Conservation (phyloP, 805 yeast species). For the Spathaspora sp. region DNA sequence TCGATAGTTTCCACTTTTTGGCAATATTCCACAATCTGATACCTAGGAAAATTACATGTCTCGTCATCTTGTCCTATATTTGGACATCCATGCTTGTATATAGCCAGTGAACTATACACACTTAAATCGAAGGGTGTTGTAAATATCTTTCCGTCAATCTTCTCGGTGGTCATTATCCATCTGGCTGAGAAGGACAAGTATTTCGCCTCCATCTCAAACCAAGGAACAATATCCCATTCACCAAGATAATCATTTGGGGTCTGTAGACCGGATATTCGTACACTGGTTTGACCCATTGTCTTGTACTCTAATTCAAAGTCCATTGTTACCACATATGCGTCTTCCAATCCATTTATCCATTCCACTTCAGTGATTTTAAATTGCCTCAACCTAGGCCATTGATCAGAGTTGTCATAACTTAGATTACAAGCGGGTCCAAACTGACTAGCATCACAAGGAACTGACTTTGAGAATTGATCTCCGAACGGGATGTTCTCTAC, state of each 20-base stretch:
- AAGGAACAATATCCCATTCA: neutral
- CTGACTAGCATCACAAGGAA: neutral
- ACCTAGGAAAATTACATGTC: neutral
- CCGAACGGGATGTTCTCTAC: neutral
- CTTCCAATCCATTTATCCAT: too few species aligned
- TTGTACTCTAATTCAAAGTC: neutral
- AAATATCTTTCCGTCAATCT: neutral
- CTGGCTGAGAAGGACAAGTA: neutral
- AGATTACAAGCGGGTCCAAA: neutral
- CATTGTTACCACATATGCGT: too few species aligned
- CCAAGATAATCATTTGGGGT: neutral
- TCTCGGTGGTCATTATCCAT: neutral
- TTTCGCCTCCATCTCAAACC: too few species aligned
- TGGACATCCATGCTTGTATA: neutral
- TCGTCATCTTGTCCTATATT: neutral
- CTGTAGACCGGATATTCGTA: neutral
- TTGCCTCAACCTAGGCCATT: too few species aligned
- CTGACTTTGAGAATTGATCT: neutral
- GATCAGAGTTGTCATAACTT: neutral
- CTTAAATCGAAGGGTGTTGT: neutral
- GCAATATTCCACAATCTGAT: neutral
- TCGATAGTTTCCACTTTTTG: neutral
- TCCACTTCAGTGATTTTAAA: neutral
- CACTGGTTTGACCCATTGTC: neutral
- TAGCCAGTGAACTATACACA: neutral